These are phyloP conservation scores for Phylloporus sp. DNA, from an alignment of 1,284 basidiomycete genomes.

Conservation along the genomic window DNA sequence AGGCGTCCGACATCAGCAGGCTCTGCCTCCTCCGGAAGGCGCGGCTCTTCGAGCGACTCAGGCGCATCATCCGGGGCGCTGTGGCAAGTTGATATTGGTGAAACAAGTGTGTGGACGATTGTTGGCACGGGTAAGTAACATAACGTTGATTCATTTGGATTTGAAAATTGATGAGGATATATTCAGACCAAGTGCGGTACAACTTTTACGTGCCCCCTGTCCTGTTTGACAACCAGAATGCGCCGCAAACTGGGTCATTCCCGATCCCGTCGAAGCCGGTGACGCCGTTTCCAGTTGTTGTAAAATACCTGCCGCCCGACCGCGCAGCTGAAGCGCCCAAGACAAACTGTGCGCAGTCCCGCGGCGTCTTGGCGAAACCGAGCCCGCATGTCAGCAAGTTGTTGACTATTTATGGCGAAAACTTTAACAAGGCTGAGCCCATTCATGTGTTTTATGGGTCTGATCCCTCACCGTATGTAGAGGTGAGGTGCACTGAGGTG, in stretches of 20 bases:
- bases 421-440: conserved; percentile 82
- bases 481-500: conserved; percentile 91
- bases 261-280: conserved; percentile 82
- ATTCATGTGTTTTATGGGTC: conserved; percentile 89
- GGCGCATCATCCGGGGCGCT: conserved; percentile 79
- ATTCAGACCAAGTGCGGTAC: conserved; percentile 82
- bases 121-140: conserved; percentile 84
- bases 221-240: conserved; percentile 78
- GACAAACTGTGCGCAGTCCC: conserved; percentile 66
- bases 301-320: conserved; percentile 87
- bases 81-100: conserved; percentile 88
- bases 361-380: conserved; percentile 74
- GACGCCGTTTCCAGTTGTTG: conserved; percentile 85
- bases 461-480: conserved; percentile 85
- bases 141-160: not conserved
- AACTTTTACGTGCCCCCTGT: conserved; percentile 93
- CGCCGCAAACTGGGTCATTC: conserved; percentile 70
- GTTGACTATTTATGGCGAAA: conserved; percentile 89
- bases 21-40: conserved; percentile 69
- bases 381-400: conserved; percentile 76
- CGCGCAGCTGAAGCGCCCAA: conserved; percentile 79
- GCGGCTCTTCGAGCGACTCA: conserved; percentile 69
- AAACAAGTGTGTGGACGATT: conserved; percentile 93
- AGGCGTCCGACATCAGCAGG: conserved; percentile 78
- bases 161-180: conserved; percentile 22